Percentiles rank a stretch among this genome's conserved stretches.
phyloP scores from a whole-genome alignment of 352 stramenopile genomes.

The Vaucheria bursata region DNA sequence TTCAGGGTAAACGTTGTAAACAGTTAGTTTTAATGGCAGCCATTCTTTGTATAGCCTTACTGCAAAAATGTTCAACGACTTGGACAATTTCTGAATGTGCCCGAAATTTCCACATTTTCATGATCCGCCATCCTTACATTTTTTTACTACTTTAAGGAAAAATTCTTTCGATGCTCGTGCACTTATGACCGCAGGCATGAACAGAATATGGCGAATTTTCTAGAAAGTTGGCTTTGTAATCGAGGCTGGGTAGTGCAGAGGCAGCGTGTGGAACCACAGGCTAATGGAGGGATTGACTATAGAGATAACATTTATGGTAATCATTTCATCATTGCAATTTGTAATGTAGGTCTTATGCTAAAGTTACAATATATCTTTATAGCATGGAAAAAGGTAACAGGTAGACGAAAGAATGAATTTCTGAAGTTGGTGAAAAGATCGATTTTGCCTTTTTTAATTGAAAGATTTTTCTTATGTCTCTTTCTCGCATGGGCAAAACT shows the following conservation, averaged over 20 bases:
- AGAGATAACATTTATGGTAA: constrained; percentile 67
- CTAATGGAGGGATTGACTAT: constrained; percentile 57
- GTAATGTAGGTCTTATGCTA: too few species aligned
- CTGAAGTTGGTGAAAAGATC: too few species aligned
- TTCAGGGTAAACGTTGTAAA: constrained; percentile 5
- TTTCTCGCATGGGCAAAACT: too few species aligned
- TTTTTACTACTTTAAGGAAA: background rate
- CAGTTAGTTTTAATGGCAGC: background rate
- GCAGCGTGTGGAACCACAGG: constrained; percentile 62
- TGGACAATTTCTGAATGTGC: background rate
- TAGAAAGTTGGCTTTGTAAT: constrained; percentile 59
- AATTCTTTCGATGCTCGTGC: constrained; percentile 50
- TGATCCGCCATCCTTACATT: background rate
- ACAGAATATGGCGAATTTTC: constrained; percentile 58
- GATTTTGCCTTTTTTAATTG: too few species aligned
- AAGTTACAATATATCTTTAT: too few species aligned
- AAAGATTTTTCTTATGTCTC: too few species aligned
- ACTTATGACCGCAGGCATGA: too few species aligned
- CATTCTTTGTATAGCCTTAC: background rate
- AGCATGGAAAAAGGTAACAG: too few species aligned
- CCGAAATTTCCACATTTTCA: background rate
- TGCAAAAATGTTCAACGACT: background rate
- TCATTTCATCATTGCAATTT: too few species aligned
- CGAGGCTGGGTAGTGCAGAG: constrained; percentile 64
- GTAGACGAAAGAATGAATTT: too few species aligned